Percentiles rank a stretch among this genome's conserved stretches.
Evolutionary conservation across 2,329 filamentous ascomycete genomes (phyloP).

Genomic region (Scleromitrula shiraiana): DNA sequence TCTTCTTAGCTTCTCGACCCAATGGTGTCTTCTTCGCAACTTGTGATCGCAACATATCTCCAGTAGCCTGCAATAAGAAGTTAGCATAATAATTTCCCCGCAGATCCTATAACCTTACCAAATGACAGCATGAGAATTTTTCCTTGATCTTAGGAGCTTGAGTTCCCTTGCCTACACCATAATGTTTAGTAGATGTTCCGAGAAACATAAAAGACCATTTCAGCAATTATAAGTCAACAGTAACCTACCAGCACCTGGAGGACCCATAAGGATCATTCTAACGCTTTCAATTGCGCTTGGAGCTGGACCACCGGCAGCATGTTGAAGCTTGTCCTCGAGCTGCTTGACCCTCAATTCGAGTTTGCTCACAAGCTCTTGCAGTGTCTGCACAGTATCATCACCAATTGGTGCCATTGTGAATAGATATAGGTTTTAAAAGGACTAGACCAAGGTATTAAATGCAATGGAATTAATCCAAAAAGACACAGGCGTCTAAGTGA

Average conservation of each 20-base stretch:
- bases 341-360: slow-evolving; percentile 81
- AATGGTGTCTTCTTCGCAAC: slow-evolving; percentile 95
- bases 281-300: slow-evolving; percentile 56
- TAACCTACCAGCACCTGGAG: slow-evolving; percentile 85
- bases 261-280: slow-evolving; percentile 96
- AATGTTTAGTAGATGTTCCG: slow-evolving; percentile 19
- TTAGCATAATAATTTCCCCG: not conserved
- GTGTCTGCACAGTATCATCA: slow-evolving; percentile 69
- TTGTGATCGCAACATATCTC: slow-evolving; percentile 98
- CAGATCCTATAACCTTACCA: slow-evolving; percentile 55
- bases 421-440: slow-evolving; percentile 11
- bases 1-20: slow-evolving; percentile 97
- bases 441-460: slow-evolving; percentile 24
- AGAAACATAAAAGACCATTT: not conserved
- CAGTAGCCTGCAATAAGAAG: slow-evolving; percentile 64
- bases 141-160: slow-evolving; percentile 98
- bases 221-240: not conserved
- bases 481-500: slow-evolving; percentile 1
- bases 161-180: slow-evolving; percentile 80
- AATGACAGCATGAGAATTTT: slow-evolving; percentile 92
- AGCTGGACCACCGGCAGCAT: slow-evolving; percentile 43
- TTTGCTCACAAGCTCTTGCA: slow-evolving; percentile 75
- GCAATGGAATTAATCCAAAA: slow-evolving; percentile 8
- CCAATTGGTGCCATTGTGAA: slow-evolving; percentile 79
- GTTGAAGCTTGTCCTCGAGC: slow-evolving; percentile 64